Evolutionary conservation across 192 early-diverging fungal species (phyloP).

Genomic region (Kickxella alabastrina): DNA sequence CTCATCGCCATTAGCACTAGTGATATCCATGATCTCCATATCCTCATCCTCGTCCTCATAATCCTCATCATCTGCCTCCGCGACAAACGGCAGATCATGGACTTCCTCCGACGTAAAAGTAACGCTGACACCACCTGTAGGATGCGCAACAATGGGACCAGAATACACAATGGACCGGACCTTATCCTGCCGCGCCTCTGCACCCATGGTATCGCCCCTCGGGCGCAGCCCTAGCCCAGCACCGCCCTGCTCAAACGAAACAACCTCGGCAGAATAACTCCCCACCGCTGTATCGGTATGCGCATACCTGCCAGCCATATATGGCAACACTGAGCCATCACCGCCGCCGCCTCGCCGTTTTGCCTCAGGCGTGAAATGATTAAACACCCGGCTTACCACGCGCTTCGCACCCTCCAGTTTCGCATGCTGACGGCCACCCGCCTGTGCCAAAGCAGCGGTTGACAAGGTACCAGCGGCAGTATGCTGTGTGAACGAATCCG

Average conservation of each 20-base stretch:
- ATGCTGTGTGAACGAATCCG: conserved; percentile 16
- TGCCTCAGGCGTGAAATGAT: conserved; percentile 17
- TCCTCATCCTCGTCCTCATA: conserved; percentile 1
- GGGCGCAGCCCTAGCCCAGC: not conserved
- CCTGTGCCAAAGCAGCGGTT: not conserved
- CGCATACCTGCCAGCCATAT: conserved; percentile 42
- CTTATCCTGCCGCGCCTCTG: conserved; percentile 10
- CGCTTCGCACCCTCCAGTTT: conserved; percentile 25
- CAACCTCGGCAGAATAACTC: conserved; percentile 32
- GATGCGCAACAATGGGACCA: conserved; percentile 33
- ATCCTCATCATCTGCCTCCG: conserved; percentile 2
- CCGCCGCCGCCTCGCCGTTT: conserved; percentile 8
- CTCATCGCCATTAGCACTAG: not conserved
- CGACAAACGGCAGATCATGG: conserved; percentile 27
- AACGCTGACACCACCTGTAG: conserved; percentile 44
- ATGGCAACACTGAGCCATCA: conserved; percentile 1
- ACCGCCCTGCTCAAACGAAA: conserved; percentile 26
- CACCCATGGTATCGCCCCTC: conserved; percentile 23
- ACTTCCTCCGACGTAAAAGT: conserved; percentile 47
- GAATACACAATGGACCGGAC: conserved; percentile 45
- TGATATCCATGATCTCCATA: not conserved
- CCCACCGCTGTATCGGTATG: conserved; percentile 40
- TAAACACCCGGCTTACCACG: conserved; percentile 37
- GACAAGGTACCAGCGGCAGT: too few relatives aligned
- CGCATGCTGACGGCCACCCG: conserved; percentile 9